Evolutionary conservation across 495 filamentous ascomycete genomes (phyloP), one percentile per base, ranked within the genome.

Genomic region (Arthonia radiata): DNA sequence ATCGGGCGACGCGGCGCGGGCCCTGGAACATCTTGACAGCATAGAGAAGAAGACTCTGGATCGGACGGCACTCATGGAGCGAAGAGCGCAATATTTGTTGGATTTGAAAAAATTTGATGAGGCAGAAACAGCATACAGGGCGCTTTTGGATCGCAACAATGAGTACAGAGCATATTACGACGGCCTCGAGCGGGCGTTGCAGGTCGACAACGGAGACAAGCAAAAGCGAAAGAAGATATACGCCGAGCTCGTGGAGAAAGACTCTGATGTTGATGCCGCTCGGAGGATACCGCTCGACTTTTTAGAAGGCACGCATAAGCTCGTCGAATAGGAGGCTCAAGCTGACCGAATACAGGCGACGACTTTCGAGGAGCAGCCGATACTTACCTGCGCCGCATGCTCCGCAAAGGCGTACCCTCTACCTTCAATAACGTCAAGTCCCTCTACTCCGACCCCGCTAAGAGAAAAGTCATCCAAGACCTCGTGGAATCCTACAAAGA

Each of bases 401-500:
- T 99, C 16, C 67, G 72, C 41, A 94, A 83, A 48, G 89, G 89
- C n/a, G 76, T 94, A 11, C 83, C 89, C 4, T 94, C 86, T 0
- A 73, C 79, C 2, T 94, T 99, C 45, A 78, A 79, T 3, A 94
- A 94, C 48, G 59, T 99, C 33, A 99, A 94, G 54, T 58, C 79
- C 24, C 60, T 99, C 12, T 94, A 93, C 49, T 53, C 54, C 13
- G 71, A 83, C 42, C 25, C 59, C 1, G 56, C 50, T 35, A 94
- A 99, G 55, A 73, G 68, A 37, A 60, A 72, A 17, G 62, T 51
- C 2, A 64, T 94, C 17, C 66, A 72, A 34, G 55, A 63, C 7
- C 39, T 99, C 22, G 83, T 80, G 4, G 64, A 90, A 40, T 62
- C 75, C 30, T 91, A 91, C 38, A 48, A 69, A 15, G 49, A 65